Percentiles rank a stretch among this genome's conserved stretches.
phyloP scores from a whole-genome alignment of 495 filamentous ascomycete species.

The Paragyromitra xinjiangensis region DNA sequence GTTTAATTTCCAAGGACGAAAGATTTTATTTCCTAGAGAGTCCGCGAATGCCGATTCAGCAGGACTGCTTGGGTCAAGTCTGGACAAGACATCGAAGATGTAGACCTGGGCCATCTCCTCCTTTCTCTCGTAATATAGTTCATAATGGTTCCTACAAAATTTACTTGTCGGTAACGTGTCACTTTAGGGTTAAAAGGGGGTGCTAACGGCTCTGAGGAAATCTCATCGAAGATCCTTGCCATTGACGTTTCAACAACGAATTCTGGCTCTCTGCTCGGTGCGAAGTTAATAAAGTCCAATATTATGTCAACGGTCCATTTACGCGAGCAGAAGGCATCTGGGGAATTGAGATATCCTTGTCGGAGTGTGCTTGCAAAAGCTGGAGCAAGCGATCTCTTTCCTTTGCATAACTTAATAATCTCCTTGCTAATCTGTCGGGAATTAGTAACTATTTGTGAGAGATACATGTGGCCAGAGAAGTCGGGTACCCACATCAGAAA shows the following conservation, averaged over 20 bases:
- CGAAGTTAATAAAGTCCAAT: constrained; percentile 40
- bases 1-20: constrained; percentile 60
- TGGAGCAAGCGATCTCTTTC: constrained; percentile 52
- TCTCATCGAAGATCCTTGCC: constrained; percentile 47
- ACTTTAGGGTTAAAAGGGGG: not conserved
- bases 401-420: constrained; percentile 49
- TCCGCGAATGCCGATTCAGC: constrained; percentile 44
- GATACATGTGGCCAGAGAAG: not conserved
- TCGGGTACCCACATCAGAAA: constrained; percentile 17
- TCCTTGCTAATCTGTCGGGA: constrained; percentile 37
- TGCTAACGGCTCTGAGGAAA: constrained; percentile 32
- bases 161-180: not conserved
- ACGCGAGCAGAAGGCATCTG: constrained; percentile 38
- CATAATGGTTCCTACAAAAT: constrained; percentile 54
- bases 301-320: constrained; percentile 47
- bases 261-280: constrained; percentile 46
- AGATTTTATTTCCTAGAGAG: constrained; percentile 57
- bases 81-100: constrained; percentile 61
- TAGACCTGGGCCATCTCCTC: constrained; percentile 60
- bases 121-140: constrained; percentile 60
- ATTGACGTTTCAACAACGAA: constrained; percentile 51
- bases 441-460: not conserved
- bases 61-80: constrained; percentile 51
- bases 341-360: constrained; percentile 34
- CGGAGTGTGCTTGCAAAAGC: constrained; percentile 41